Percentiles rank a stretch among this genome's conserved stretches.
These are phyloP conservation scores for Trametes meyenii DNA, from an alignment of 768 basidiomycete genomes.

Conservation along the genomic window DNA sequence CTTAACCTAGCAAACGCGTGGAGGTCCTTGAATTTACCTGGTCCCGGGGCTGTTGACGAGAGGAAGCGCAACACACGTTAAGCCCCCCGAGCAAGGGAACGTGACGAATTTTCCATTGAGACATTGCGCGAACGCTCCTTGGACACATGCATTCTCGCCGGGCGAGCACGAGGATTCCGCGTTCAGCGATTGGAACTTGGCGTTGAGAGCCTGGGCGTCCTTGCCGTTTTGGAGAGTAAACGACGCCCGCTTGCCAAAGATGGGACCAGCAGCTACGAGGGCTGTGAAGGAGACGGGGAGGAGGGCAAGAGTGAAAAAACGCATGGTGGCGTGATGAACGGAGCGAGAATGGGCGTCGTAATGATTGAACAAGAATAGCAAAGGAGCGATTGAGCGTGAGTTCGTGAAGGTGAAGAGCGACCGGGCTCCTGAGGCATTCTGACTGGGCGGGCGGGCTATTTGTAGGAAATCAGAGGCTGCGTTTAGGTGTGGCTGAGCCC, in stretches of 20 bases:
- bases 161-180: constrained; percentile 47
- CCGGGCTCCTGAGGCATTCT: constrained; percentile 23
- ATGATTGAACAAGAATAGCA: constrained; percentile 20
- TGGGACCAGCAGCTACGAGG: constrained; percentile 26
- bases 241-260: constrained; percentile 19
- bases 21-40: constrained; percentile 22
- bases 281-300: constrained; percentile 31
- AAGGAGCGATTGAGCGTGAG: constrained; percentile 18
- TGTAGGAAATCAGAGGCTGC: neutral
- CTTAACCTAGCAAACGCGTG: no score
- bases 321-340: constrained; percentile 34
- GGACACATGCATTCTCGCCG: constrained; percentile 51
- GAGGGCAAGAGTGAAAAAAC: constrained; percentile 42
- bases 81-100: constrained; percentile 29
- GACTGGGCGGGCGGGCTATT: constrained; percentile 1
- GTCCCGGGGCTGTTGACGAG: constrained; percentile 37
- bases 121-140: constrained; percentile 56
- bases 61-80: constrained; percentile 32
- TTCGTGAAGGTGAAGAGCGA: constrained; percentile 23
- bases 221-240: constrained; percentile 11
- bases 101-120: constrained; percentile 45
- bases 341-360: constrained; percentile 8
- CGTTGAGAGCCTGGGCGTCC: constrained; percentile 21
- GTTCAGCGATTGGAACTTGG: constrained; percentile 51
- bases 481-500: neutral